phyloP scores from a whole-genome alignment of 371 early-diverging fungal species.

The Sporodiniella umbellata region DNA sequence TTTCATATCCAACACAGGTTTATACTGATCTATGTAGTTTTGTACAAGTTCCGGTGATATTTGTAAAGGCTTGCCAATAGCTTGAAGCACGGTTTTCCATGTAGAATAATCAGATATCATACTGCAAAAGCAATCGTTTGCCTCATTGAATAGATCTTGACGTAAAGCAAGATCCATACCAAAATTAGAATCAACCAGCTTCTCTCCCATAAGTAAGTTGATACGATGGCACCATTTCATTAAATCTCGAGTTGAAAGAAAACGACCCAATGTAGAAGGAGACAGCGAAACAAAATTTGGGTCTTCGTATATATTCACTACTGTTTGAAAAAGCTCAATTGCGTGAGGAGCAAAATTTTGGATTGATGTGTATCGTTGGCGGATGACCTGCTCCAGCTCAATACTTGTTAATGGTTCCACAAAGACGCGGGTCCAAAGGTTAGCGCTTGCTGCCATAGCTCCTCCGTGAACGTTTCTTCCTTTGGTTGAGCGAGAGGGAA shows the following conservation, averaged over 20 bases:
- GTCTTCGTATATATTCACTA: constrained; percentile 56
- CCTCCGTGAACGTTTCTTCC: constrained; percentile 47
- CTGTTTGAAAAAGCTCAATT: constrained; percentile 59
- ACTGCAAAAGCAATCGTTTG: constrained; percentile 83
- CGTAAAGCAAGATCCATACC: constrained; percentile 46
- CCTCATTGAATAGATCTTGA: constrained; percentile 76
- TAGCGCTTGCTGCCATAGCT: constrained; percentile 62
- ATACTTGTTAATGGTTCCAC: constrained; percentile 61
- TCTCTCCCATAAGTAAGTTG: constrained; percentile 38
- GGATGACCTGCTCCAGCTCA: constrained; percentile 68
- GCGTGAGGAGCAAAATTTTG: constrained; percentile 52
- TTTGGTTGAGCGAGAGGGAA: constrained; percentile 48
- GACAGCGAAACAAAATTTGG: constrained; percentile 47
- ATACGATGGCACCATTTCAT: constrained; percentile 87
- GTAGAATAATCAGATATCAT: constrained; percentile 73
- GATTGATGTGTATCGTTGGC: constrained; percentile 55
- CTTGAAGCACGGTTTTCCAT: constrained; percentile 60
- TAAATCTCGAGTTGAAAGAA: constrained; percentile 69
- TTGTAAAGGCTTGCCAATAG: constrained; percentile 72
- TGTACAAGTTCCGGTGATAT: constrained; percentile 70
- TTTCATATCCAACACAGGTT: constrained; percentile 56
- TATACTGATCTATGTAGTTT: constrained; percentile 70
- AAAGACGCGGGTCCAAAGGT: constrained; percentile 78
- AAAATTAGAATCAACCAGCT: constrained; percentile 27
- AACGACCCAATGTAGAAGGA: constrained; percentile 56